Evolutionary conservation across 345 rosid species (phyloP), one percentile per base, ranked within the genome.

Genomic region (Melaleuca quinquenervia): DNA sequence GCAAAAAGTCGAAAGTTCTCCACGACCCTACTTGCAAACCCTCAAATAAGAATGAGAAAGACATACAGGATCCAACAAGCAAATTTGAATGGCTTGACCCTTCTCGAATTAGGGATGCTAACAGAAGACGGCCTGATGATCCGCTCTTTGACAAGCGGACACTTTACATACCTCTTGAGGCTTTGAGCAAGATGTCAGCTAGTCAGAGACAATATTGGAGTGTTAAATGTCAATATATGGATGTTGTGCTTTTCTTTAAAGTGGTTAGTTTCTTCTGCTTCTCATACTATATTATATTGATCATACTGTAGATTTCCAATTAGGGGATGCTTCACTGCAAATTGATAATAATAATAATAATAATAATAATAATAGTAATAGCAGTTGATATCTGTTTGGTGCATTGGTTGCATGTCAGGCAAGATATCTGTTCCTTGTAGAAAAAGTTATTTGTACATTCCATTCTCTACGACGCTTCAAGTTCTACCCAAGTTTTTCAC

Each of bases 11-110:
- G 85, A 96, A 90, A 88, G 45, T 92, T 89, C 91, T 93, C 52
- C 89, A 89, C 84, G 91, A 94, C 50, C 87, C 78, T 70, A 70
- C 18, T 70, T 18, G 92, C 21, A 9, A 62, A 29, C 29, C 85
- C 86, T 84, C 83, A 70, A 90, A 86, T 85, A 93, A 92, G 89
- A 92, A 86, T 14, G 56, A 84, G 52, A 82, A 49, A 45, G 78
- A 86, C 87, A 87, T 85, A 84, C 88, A 84, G 84, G 91, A 93
- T 86, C 85, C 90, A 70, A 89, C 91, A 83, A 92, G 94, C 91
- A 95, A 95, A 90, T 97, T 96, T 90, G 99, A 94, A 60, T 97
- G 98, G 98, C 98, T 97, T 89, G 92, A 93, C 60, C 95, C 96
- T 88, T 92, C 93, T 82, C 85, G 83, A 78, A 94, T 95, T 84